These are phyloP conservation scores for Saccharomycopsis hybrid DNA, from an alignment of 1,139 yeast genomes.

Conservation along the genomic window DNA sequence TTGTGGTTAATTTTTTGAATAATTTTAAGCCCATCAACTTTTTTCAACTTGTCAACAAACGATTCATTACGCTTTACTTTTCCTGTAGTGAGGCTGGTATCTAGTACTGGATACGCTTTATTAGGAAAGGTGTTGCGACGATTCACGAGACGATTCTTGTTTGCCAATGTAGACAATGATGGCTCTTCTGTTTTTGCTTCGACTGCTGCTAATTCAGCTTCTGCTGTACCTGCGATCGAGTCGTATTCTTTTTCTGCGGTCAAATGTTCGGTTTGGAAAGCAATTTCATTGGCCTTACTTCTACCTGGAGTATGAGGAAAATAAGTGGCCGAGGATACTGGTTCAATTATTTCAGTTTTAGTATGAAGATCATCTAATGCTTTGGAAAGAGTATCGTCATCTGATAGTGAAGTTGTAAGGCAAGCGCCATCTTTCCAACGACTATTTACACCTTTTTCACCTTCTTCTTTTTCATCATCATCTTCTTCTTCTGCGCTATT, in stretches of 20 bases:
- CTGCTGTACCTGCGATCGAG: slow-evolving; percentile 24
- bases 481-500: slow-evolving; percentile 13
- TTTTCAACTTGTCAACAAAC: background rate
- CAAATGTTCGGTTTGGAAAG: slow-evolving; percentile 26
- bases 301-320: slow-evolving; percentile 50
- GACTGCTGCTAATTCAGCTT: slow-evolving; percentile 27
- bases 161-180: background rate
- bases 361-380: slow-evolving; percentile 10
- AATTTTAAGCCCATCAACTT: background rate
- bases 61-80: background rate
- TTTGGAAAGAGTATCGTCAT: background rate
- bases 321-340: slow-evolving; percentile 62
- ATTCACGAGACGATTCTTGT: no score
- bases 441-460: slow-evolving; percentile 23
- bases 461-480: slow-evolving; percentile 4
- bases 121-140: background rate
- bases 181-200: background rate
- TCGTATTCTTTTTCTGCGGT: slow-evolving; percentile 31
- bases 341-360: slow-evolving; percentile 27
- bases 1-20: background rate
- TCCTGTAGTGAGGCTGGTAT: no score
- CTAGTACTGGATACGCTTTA: background rate
- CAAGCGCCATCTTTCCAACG: background rate
- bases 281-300: slow-evolving; percentile 2
- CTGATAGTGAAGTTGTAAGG: background rate